Evolutionary conservation across 495 filamentous ascomycete species (phyloP).

Genomic region (Oidiodendron maius): DNA sequence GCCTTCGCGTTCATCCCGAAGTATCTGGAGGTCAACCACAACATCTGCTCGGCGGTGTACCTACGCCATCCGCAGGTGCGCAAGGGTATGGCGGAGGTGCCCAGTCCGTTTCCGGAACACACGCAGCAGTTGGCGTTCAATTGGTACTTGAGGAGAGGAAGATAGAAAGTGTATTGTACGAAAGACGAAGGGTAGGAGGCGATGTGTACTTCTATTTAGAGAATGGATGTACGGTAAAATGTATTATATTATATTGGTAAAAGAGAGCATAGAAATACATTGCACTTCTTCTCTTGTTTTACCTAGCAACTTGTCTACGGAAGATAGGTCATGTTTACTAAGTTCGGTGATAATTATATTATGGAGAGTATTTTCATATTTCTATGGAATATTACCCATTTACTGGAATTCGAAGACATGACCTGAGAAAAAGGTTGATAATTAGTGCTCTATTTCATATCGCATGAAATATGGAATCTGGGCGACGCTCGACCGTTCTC

Average conservation of each 20-base stretch:
- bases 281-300: no score
- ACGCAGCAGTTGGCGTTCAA: conserved; percentile 74
- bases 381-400: no score
- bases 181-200: not conserved
- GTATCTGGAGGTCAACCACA: conserved; percentile 96
- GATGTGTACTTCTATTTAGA: no score
- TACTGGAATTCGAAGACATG: no score
- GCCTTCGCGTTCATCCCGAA: conserved; percentile 92
- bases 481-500: no score
- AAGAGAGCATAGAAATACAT: conserved; percentile 4
- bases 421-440: no score
- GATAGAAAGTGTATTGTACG: conserved; percentile 14
- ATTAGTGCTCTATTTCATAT: no score
- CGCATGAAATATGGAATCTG: no score
- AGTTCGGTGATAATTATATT: no score
- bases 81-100: conserved; percentile 81
- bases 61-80: conserved; percentile 91
- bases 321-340: no score
- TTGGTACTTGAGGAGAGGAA: conserved; percentile 79
- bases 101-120: conserved; percentile 66
- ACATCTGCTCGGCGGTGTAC: conserved; percentile 92
- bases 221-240: conserved; percentile 17
- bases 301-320: no score
- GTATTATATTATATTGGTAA: conserved; percentile 18
- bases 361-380: no score